phyloP scores from a whole-genome alignment of 2,329 filamentous ascomycete genomes.

The Apiospora arundinis region DNA sequence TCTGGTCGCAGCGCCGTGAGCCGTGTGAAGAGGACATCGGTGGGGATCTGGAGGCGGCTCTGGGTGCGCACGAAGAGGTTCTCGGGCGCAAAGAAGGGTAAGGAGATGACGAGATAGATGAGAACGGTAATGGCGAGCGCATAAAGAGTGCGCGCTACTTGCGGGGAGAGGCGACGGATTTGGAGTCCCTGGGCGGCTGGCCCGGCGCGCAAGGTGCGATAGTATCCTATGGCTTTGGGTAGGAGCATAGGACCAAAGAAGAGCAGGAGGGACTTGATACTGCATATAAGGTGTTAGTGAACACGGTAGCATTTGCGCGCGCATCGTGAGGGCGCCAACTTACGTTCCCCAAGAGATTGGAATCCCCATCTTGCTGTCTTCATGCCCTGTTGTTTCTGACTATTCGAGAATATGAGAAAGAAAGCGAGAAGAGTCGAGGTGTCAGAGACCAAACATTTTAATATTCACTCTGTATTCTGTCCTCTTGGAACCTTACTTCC shows the following conservation, averaged over 20 bases:
- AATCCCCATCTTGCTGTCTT: constrained; percentile 12
- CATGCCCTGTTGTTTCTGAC: neutral
- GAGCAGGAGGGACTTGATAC: constrained; percentile 61
- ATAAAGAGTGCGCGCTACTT: constrained; percentile 62
- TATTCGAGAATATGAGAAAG: neutral
- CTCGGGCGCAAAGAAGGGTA: constrained; percentile 72
- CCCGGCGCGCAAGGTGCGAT: constrained; percentile 60
- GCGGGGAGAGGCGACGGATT: constrained; percentile 60
- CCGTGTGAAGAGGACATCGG: constrained; percentile 82
- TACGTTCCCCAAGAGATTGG: constrained; percentile 27
- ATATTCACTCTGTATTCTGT: constrained; percentile 1
- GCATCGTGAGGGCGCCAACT: constrained; percentile 5
- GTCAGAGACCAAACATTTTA: constrained; percentile 2
- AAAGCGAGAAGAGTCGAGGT: neutral
- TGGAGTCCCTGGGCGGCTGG: constrained; percentile 51
- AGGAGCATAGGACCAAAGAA: constrained; percentile 76
- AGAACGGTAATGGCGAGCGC: constrained; percentile 61
- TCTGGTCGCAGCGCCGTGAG: constrained; percentile 63
- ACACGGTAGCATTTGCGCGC: neutral
- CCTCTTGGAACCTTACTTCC: constrained; percentile 12
- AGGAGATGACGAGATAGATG: constrained; percentile 64
- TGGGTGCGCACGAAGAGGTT: constrained; percentile 82
- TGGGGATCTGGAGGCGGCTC: constrained; percentile 85
- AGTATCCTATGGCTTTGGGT: constrained; percentile 69
- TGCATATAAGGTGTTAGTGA: constrained; percentile 35